These are phyloP conservation scores for Aspergillus pseudoterreus DNA, from an alignment of 2,329 filamentous ascomycete species.

Conservation along the genomic window DNA sequence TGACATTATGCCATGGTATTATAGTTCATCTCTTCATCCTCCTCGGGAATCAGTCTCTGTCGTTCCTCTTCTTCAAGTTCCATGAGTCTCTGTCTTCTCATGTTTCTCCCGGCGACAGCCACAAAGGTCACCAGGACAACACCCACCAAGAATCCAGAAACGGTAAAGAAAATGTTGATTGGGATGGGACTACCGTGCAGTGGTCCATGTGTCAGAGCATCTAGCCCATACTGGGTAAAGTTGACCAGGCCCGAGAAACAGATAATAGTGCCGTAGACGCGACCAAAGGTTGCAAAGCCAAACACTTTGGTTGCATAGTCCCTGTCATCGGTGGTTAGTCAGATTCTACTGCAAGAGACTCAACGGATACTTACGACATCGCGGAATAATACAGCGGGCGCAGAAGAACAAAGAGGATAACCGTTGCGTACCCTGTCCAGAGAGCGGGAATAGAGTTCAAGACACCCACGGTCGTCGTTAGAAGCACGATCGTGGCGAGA, in stretches of 20 bases:
- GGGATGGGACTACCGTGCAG: slow-evolving; percentile 73
- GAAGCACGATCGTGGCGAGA: slow-evolving; percentile 64
- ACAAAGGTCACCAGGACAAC: slow-evolving; percentile 65
- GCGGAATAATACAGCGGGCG: slow-evolving; percentile 88
- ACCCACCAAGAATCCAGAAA: slow-evolving; percentile 62
- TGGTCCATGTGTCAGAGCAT: slow-evolving; percentile 69
- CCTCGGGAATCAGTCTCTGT: slow-evolving; percentile 22
- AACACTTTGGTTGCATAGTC: slow-evolving; percentile 92
- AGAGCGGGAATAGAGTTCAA: slow-evolving; percentile 69
- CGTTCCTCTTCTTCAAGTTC: slow-evolving; percentile 21
- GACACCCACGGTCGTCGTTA: slow-evolving; percentile 71
- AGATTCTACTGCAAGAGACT: background rate
- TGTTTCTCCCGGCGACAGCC: slow-evolving; percentile 15
- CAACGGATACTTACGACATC: slow-evolving; percentile 56
- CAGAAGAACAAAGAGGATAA: slow-evolving; percentile 79
- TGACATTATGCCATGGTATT: background rate
- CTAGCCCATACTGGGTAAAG: slow-evolving; percentile 75
- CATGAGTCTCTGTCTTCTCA: slow-evolving; percentile 9
- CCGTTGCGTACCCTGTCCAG: slow-evolving; percentile 65
- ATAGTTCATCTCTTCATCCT: slow-evolving; percentile 15
- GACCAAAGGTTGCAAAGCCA: slow-evolving; percentile 86
- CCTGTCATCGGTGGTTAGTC: slow-evolving; percentile 26
- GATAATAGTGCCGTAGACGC: slow-evolving; percentile 86
- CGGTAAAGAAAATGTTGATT: slow-evolving; percentile 67
- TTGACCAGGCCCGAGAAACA: slow-evolving; percentile 79